Base-by-base conservation (phyloP, 2,329 filamentous ascomycete genomes). In the Aspergillus terreus region DNA sequence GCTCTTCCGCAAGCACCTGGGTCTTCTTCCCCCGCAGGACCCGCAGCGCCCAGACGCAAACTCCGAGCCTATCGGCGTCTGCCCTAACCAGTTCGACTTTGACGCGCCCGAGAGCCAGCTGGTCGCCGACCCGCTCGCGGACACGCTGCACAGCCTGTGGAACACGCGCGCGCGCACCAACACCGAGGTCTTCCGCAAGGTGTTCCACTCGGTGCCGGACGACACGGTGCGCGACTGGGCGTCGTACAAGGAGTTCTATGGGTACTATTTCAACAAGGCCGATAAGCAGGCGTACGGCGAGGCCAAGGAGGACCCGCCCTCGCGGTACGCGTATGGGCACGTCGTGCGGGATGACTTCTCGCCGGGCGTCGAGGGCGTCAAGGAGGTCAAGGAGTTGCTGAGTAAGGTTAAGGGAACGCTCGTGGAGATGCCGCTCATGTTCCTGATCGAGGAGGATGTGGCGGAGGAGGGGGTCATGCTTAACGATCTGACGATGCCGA, bases 391-490 rank as follows among this genome's bases (percentile, higher is more conserved):
- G 74, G 82, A 86, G 46, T 80, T 84, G 72, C 73, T 92, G 49
- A 77, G 78, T 50, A 78, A 82, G 49, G 77, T 92, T 36, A 80
- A 83, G 54, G 88, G 88, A 2, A 88, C 81, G 7, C 71, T 91
- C 43, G 87, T 96, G 6, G 89, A 96, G 77, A 96, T 96, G 92
- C 90, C 91, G 25, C 76, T 96, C 60, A 78, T 90, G 58, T 96
- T 96, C 76, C 75, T 96, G 68, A 86, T 87, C 62, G 87, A 91
- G 32, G 82, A 90, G 63, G 91, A 96, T 68, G 85, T 96, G 69
- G 92, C 92, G 4, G 86, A 91, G 78, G 83, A 90, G 60, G 90
- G 91, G 0, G 62, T 95, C 63, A 79, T 81, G 19, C 72, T 91
- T 57, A 91, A 92, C 72, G 78, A 79, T 23, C 70, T 90, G 61